phyloP scores from a whole-genome alignment of 345 rosid species.

The Acer campestre region DNA sequence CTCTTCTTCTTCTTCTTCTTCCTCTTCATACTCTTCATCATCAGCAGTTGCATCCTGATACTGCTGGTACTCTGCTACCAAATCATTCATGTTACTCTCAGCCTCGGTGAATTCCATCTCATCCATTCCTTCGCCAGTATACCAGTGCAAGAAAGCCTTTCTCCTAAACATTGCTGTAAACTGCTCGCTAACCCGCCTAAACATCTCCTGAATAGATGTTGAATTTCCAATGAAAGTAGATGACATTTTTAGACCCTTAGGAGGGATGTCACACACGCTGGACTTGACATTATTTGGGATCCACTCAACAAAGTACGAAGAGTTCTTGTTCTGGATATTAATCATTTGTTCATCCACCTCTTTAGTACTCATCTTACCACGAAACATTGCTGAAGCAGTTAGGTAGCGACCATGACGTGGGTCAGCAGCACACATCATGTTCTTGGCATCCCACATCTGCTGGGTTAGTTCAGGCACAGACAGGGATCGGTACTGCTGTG shows the following conservation, averaged over 20 bases:
- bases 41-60: slow-evolving; percentile 36
- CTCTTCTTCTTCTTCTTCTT: slow-evolving; percentile 34
- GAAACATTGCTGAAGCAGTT: slow-evolving; percentile 36
- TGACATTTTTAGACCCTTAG: slow-evolving; percentile 32
- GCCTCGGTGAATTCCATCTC: slow-evolving; percentile 37
- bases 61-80: slow-evolving; percentile 37
- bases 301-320: slow-evolving; percentile 37
- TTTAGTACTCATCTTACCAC: slow-evolving; percentile 37
- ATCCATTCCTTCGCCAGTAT: slow-evolving; percentile 34
- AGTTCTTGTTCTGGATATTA: slow-evolving; percentile 35
- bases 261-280: slow-evolving; percentile 35
- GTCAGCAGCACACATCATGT: slow-evolving; percentile 40
- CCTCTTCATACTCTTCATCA: slow-evolving; percentile 27
- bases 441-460: slow-evolving; percentile 38
- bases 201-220: slow-evolving; percentile 34
- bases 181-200: slow-evolving; percentile 34
- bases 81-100: slow-evolving; percentile 35
- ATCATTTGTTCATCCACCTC: slow-evolving; percentile 38
- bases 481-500: slow-evolving; percentile 34
- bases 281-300: slow-evolving; percentile 36
- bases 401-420: slow-evolving; percentile 40
- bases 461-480: slow-evolving; percentile 33
- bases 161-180: slow-evolving; percentile 34
- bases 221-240: slow-evolving; percentile 36
- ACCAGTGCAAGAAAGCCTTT: slow-evolving; percentile 37